Conservation (phyloP, 2,329 filamentous ascomycete genomes). For the Cladosporium phlei region DNA sequence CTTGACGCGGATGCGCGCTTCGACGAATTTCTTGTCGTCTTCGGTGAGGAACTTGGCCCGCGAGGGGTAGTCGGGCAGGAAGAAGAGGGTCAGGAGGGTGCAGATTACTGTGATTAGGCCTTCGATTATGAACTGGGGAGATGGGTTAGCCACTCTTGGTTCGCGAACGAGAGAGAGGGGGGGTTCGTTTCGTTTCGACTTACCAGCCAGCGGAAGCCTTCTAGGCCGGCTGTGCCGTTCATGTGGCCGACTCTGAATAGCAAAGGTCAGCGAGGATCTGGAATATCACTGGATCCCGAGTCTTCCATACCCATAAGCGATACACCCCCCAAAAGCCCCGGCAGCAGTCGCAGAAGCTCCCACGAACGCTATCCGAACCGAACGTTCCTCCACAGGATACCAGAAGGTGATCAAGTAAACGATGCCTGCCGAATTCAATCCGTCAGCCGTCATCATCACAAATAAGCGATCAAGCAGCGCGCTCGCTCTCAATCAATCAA, state of each 20-base stretch:
- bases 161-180: too few species aligned
- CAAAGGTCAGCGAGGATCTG: conserved; percentile 55
- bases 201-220: conserved; percentile 47
- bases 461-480: too few species aligned
- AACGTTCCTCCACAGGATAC: conserved; percentile 53
- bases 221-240: conserved; percentile 34
- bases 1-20: conserved; percentile 24
- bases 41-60: conserved; percentile 26
- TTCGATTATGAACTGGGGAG: conserved; percentile 24
- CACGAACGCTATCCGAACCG: conserved; percentile 54
- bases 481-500: too few species aligned
- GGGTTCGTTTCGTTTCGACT: too few species aligned
- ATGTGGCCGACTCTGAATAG: conserved; percentile 53
- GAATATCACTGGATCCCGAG: conserved; percentile 57
- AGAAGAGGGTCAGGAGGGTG: conserved; percentile 23
- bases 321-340: conserved; percentile 51
- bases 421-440: not conserved
- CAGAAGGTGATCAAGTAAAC: conserved; percentile 41
- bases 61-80: conserved; percentile 28
- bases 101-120: conserved; percentile 24
- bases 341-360: conserved; percentile 53
- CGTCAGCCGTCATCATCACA: too few species aligned
- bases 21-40: conserved; percentile 26
- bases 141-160: conserved; percentile 24
- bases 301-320: conserved; percentile 48